These are phyloP conservation scores for Prototheca cutis DNA, from an alignment of 163 green algal genomes.

Conservation along the genomic window DNA sequence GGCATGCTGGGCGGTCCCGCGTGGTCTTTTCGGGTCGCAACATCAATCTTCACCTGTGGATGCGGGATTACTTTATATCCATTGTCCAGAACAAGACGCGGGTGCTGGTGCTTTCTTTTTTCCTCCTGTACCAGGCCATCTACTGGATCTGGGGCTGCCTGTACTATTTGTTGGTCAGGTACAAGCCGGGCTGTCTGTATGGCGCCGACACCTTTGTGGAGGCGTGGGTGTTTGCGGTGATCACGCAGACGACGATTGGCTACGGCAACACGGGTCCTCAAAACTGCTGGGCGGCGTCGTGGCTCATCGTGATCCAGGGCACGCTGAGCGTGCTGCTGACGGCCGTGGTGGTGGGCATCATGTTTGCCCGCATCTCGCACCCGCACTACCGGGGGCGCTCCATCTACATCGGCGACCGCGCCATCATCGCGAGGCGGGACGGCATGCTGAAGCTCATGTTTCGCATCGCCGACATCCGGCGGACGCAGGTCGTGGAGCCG, in stretches of 20 bases:
- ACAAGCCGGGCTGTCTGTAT: conserved; percentile 43
- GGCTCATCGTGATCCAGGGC: conserved; percentile 52
- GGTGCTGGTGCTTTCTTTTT: conserved; percentile 31
- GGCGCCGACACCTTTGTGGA: conserved; percentile 47
- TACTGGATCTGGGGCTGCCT: conserved; percentile 46
- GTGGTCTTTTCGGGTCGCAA: conserved; percentile 32
- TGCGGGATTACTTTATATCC: conserved; percentile 56
- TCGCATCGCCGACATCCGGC: conserved; percentile 66
- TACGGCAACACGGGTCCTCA: conserved; percentile 59
- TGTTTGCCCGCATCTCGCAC: conserved; percentile 58
- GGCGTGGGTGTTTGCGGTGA: conserved; percentile 59
- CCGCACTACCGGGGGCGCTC: conserved; percentile 38
- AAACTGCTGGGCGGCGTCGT: conserved; percentile 50
- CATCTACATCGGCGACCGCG: conserved; percentile 73
- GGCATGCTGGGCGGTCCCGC: conserved; percentile 42
- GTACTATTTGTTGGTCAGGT: conserved; percentile 55
- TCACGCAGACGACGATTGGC: conserved; percentile 74
- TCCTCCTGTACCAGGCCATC: conserved; percentile 39
- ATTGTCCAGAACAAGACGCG: conserved; percentile 42
- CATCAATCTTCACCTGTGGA: conserved; percentile 29
- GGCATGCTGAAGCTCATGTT: conserved; percentile 88
- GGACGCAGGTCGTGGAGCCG: conserved; percentile 52
- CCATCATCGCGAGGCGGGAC: conserved; percentile 65
- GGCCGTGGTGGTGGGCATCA: conserved; percentile 61
- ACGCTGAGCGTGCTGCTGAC: conserved; percentile 51